Percentiles rank a stretch among this genome's conserved stretches.
phyloP scores from a whole-genome alignment of 306 rosid genomes.

The Fagus crenata region DNA sequence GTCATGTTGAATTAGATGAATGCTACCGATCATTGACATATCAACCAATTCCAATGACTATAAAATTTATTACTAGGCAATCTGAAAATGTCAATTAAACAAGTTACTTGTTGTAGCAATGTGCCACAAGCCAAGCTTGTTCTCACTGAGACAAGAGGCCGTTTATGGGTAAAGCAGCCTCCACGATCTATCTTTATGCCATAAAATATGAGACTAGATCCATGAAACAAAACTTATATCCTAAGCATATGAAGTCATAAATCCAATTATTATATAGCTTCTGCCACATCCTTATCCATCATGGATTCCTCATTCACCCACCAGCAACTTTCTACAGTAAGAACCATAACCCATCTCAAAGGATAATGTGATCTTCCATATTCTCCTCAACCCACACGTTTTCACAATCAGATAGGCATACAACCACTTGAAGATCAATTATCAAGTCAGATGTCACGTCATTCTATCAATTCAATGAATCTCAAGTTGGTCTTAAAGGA shows the following conservation, averaged over 20 bases:
- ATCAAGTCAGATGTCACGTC: neutral
- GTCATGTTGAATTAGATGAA: neutral
- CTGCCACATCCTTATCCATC: neutral
- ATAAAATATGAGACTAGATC: neutral
- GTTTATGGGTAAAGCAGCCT: neutral
- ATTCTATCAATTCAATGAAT: neutral
- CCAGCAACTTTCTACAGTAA: neutral
- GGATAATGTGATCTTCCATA: neutral
- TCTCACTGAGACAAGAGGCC: neutral
- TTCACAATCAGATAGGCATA: neutral
- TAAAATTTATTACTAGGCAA: no score
- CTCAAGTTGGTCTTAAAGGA: slow-evolving; percentile 1
- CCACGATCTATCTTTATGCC: neutral
- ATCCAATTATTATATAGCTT: neutral
- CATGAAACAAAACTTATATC: neutral
- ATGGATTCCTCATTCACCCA: neutral
- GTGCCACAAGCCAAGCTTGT: neutral
- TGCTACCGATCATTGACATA: neutral
- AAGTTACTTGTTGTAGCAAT: neutral
- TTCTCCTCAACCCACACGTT: neutral
- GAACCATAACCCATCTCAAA: neutral
- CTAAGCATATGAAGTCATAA: neutral
- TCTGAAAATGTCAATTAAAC: no score
- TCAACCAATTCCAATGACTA: neutral
- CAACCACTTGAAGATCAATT: neutral